A percentile compares a stretch with the other conserved stretches of the same genome.
Evolutionary conservation across 1,139 yeast genomes (phyloP).

Genomic region (Hemisphaericaspora xylofermentans): DNA sequence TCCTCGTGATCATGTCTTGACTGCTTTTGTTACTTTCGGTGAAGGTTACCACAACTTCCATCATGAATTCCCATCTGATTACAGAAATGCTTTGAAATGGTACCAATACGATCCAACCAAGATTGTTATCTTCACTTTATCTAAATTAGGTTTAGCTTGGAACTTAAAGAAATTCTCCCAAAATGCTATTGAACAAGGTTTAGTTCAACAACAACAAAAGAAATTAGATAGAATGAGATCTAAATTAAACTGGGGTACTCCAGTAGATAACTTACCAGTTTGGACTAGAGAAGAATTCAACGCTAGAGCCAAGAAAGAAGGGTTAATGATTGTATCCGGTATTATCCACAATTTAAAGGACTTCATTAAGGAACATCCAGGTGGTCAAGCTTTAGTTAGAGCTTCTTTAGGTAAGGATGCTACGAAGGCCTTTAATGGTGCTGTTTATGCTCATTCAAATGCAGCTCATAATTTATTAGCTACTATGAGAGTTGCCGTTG

Average conservation of each 20-base stretch:
- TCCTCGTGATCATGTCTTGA: slow-evolving; percentile 92
- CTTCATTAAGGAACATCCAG: slow-evolving; percentile 93
- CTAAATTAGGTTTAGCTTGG: slow-evolving; percentile 82
- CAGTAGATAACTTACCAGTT: slow-evolving; percentile 80
- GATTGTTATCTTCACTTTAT: slow-evolving; percentile 65
- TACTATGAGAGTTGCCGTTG: slow-evolving; percentile 93
- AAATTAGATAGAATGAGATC: slow-evolving; percentile 80
- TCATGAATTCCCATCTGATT: slow-evolving; percentile 98
- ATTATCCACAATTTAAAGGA: slow-evolving; percentile 88
- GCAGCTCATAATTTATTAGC: slow-evolving; percentile 97
- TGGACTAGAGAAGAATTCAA: slow-evolving; percentile 86
- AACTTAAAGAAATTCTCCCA: slow-evolving; percentile 91
- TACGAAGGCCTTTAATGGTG: slow-evolving; percentile 96
- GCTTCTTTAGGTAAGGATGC: slow-evolving; percentile 96
- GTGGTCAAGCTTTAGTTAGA: slow-evolving; percentile 86
- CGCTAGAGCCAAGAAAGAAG: slow-evolving; percentile 56
- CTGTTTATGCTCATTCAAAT: slow-evolving; percentile 93
- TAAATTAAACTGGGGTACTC: slow-evolving; percentile 89
- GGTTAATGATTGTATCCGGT: slow-evolving; percentile 82
- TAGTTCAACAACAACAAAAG: slow-evolving; percentile 95
- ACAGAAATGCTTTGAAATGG: slow-evolving; percentile 97
- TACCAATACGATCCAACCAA: slow-evolving; percentile 98
- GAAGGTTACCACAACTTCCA: slow-evolving; percentile 99
- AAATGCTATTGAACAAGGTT: slow-evolving; percentile 94
- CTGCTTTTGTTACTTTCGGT: slow-evolving; percentile 95